Conservation (phyloP, 306 rosid genomes). For the Prunus persica region DNA sequence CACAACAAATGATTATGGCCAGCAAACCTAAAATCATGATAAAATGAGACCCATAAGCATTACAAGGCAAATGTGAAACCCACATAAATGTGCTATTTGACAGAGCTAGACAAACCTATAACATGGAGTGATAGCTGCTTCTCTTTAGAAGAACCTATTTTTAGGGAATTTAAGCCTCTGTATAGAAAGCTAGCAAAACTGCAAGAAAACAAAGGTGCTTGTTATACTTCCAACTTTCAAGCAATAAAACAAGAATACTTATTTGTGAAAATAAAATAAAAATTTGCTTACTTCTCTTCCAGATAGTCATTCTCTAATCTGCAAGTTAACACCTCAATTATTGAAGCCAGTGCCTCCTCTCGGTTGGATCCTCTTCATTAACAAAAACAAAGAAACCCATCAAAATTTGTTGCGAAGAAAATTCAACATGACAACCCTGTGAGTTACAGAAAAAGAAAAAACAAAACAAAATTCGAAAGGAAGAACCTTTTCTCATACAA, state of each 20-base stretch:
- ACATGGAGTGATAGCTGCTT: slow-evolving; percentile 21
- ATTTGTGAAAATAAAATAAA: neutral
- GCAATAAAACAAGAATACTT: neutral
- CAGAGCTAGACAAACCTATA: slow-evolving; percentile 23
- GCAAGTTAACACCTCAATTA: slow-evolving; percentile 7
- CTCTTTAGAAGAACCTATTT: slow-evolving; percentile 33
- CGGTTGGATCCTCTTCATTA: slow-evolving; percentile 24
- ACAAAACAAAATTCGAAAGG: neutral
- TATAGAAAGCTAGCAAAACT: slow-evolving; percentile 29
- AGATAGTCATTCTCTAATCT: neutral
- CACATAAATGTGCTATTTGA: neutral
- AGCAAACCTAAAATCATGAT: slow-evolving; percentile 29
- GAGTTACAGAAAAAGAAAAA: neutral
- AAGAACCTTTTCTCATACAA: slow-evolving; percentile 19
- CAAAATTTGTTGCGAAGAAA: neutral
- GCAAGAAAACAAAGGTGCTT: slow-evolving; percentile 4
- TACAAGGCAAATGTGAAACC: neutral
- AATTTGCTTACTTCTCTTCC: slow-evolving; percentile 21
- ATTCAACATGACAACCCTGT: neutral
- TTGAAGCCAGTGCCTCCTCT: slow-evolving; percentile 24
- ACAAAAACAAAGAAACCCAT: slow-evolving; percentile 3
- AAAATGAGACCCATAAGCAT: neutral
- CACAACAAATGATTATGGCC: slow-evolving; percentile 19
- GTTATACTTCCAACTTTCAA: neutral
- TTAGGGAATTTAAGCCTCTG: slow-evolving; percentile 12